phyloP scores from a whole-genome alignment of 352 stramenopile genomes.

The Globisporangium viniferum region DNA sequence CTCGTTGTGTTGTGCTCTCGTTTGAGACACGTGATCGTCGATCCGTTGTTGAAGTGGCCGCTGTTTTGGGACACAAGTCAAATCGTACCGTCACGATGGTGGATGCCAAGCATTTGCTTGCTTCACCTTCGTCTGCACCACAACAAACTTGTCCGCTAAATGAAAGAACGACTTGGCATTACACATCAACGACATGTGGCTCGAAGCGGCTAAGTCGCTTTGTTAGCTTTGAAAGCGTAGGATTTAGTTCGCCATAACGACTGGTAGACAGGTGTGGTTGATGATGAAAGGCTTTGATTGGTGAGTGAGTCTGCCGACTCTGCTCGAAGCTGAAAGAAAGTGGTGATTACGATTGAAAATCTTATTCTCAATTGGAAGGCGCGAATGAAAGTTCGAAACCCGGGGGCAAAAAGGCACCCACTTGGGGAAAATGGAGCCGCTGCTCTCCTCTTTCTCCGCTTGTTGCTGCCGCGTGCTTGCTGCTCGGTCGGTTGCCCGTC shows the following conservation, averaged over 20 bases:
- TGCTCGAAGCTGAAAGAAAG: not conserved
- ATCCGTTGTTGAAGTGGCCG: not conserved
- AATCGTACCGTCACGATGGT: not conserved
- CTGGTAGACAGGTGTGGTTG: too few species aligned
- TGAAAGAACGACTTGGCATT: not conserved
- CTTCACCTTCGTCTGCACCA: not conserved
- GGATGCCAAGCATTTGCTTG: not conserved
- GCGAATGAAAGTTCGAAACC: not conserved
- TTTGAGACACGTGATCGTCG: not conserved
- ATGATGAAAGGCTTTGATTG: too few species aligned
- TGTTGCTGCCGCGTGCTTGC: not conserved
- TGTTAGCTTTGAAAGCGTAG: not conserved
- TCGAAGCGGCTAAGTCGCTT: not conserved
- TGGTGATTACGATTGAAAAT: not conserved
- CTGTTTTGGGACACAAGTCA: not conserved
- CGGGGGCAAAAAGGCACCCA: not conserved
- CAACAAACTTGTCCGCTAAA: too few species aligned
- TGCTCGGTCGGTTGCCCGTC: not conserved
- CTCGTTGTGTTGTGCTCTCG: not conserved
- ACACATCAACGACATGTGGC: not conserved
- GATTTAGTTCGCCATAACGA: not conserved
- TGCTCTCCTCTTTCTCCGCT: not conserved
- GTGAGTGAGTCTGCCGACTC: not conserved
- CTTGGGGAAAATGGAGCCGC: not conserved
- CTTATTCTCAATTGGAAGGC: not conserved